These are phyloP conservation scores for Diaporthe humulicola DNA, from an alignment of 2,329 filamentous ascomycete species.

Conservation along the genomic window DNA sequence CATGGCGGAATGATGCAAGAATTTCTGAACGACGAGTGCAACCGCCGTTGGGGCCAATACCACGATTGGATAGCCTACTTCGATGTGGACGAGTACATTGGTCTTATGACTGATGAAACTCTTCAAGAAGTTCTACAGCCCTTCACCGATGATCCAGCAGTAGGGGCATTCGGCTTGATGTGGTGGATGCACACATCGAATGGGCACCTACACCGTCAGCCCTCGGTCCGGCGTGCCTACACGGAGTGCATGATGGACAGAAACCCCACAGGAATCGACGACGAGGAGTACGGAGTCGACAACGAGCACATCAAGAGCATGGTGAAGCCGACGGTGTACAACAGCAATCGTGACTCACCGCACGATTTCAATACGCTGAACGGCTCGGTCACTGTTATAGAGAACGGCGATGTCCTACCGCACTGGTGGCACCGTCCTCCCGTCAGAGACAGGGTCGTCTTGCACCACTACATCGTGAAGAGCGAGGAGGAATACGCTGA, in stretches of 20 bases:
- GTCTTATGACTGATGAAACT: constrained; percentile 44
- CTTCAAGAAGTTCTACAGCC: constrained; percentile 45
- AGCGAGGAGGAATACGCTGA: constrained; percentile 47
- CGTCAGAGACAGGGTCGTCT: constrained; percentile 46
- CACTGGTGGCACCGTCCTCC: constrained; percentile 44
- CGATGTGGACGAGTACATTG: constrained; percentile 51
- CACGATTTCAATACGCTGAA: constrained; percentile 44
- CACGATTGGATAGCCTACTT: constrained; percentile 50
- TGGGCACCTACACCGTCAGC: constrained; percentile 44
- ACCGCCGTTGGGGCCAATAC: constrained; percentile 42
- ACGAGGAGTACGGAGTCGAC: constrained; percentile 44
- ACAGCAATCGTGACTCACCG: constrained; percentile 38
- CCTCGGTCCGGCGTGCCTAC: constrained; percentile 45
- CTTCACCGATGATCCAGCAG: constrained; percentile 42
- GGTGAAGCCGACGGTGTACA: constrained; percentile 26
- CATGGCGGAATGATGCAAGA: constrained; percentile 22
- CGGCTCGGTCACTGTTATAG: constrained; percentile 45
- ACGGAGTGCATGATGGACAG: constrained; percentile 41
- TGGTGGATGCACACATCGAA: constrained; percentile 50
- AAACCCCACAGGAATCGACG: not conserved
- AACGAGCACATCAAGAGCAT: constrained; percentile 28
- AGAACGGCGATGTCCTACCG: constrained; percentile 43
- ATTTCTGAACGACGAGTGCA: constrained; percentile 27
- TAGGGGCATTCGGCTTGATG: constrained; percentile 50
- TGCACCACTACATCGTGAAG: constrained; percentile 52